phyloP scores from a whole-genome alignment of 169 alveolate species.

The Eimeria acervulina region DNA sequence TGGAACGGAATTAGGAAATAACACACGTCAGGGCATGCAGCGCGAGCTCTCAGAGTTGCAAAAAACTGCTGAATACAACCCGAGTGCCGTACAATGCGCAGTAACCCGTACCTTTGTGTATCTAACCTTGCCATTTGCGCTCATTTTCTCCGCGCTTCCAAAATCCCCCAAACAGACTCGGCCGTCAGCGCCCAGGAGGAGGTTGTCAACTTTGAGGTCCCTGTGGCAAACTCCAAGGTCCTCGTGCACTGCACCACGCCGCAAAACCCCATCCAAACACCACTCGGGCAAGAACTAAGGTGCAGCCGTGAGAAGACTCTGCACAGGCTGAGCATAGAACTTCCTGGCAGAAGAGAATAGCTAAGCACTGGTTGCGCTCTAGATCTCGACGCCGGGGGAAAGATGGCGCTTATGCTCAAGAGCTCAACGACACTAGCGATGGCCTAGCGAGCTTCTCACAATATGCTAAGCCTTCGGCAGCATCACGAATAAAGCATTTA shows the following conservation, averaged over 20 bases:
- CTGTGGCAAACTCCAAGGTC: constrained; percentile 79
- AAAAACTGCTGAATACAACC: neutral
- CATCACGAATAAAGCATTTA: constrained; percentile 81
- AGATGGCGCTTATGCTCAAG: neutral
- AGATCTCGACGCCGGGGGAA: neutral
- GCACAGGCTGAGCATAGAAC: neutral
- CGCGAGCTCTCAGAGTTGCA: neutral
- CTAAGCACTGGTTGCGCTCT: neutral
- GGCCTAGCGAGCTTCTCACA: constrained; percentile 57
- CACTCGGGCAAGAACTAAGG: neutral
- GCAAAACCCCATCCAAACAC: neutral
- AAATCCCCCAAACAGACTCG: constrained; percentile 80
- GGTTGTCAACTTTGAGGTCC: constrained; percentile 83
- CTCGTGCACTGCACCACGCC: constrained; percentile 81
- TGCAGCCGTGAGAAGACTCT: neutral
- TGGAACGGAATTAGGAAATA: neutral
- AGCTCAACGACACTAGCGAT: neutral
- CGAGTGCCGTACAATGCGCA: neutral
- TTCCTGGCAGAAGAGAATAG: neutral
- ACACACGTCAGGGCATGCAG: constrained; percentile 22
- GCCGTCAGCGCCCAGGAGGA: constrained; percentile 82
- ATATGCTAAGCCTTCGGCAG: constrained; percentile 77
- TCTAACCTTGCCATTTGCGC: constrained; percentile 73
- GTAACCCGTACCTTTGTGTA: constrained; percentile 79
- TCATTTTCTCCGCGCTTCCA: constrained; percentile 82